Base-by-base conservation (phyloP, 1,284 basidiomycete genomes). In the Ustilago sp. region DNA sequence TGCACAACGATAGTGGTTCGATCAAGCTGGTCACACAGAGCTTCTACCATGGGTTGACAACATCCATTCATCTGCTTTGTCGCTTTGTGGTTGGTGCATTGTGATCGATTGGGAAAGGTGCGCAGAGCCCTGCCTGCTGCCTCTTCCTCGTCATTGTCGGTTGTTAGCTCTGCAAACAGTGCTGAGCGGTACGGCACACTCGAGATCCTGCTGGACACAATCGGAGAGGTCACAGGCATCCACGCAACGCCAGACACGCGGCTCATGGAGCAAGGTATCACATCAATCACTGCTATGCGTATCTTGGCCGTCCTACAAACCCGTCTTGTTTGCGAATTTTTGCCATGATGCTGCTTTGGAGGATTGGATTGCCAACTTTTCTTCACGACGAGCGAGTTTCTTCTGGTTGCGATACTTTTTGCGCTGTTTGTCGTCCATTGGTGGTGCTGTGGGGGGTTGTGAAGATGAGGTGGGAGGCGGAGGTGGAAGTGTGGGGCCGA, bases 331-430 rank as follows among this genome's bases (percentile, higher is more conserved):
- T 68, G 95, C 93, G 89, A 99, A 99, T 88, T 94, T 95, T 88
- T 98, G 94, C 96, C 96, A 99, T 23, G 92, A 92, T 75, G 90
- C 91, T 88, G 98, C 94, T 88, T 96, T 96, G 68, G 90, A 90
- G 58, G 89, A 90, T 87, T 95, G 94, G 84, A 96, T 94, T 85
- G 94, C 93, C 9, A 94, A 92, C 87, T 96, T 96, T 19, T 91
- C 90, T 50, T 94, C 93, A 83, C 91, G 91, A 8, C 88, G 90
- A 88, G 95, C 94, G 67, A 94, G 85, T 88, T 97, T 97, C 89
- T 96, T 97, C 88, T 98, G 95, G 83, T 94, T 97, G 88, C 93
- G 94, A 88, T 93, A 93, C 74, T 93, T 92, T 88, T 55, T 72
- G 53, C 54, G 72, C n/a, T 47, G 55, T 36, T 48, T 58, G 54